Evolutionary conservation across 805 yeast genomes (phyloP).

Genomic region (Pichia exigua): DNA sequence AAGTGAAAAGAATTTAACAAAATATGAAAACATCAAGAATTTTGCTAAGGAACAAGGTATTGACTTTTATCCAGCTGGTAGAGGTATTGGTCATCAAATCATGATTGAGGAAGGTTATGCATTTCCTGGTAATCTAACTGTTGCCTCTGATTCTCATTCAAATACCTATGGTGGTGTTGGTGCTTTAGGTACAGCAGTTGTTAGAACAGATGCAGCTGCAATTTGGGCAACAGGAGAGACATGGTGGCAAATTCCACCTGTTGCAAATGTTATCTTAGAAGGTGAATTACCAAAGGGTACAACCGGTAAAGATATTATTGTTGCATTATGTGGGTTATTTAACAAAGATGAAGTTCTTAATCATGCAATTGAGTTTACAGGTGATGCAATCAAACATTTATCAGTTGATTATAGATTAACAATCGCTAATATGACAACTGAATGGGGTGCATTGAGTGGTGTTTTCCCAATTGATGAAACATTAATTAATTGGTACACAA

Average conservation of each 20-base stretch:
- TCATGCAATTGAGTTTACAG: constrained; percentile 90
- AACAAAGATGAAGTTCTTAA: constrained; percentile 88
- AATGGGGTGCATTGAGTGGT: constrained; percentile 98
- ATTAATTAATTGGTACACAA: constrained; percentile 68
- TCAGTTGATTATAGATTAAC: constrained; percentile 82
- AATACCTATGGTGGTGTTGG: constrained; percentile 98
- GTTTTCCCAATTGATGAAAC: constrained; percentile 91
- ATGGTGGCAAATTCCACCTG: constrained; percentile 99
- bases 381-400: constrained; percentile 63
- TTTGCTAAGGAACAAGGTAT: constrained; percentile 88
- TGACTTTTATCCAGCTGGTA: constrained; percentile 96
- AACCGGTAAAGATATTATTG: constrained; percentile 95
- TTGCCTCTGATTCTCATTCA: constrained; percentile 96
- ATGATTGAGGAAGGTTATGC: constrained; percentile 99
- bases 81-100: constrained; percentile 98
- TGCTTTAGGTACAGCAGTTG: constrained; percentile 92
- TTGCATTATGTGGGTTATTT: constrained; percentile 89
- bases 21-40: constrained; percentile 79
- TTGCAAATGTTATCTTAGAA: constrained; percentile 81
- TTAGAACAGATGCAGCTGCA: constrained; percentile 97
- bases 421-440: constrained; percentile 96
- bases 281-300: constrained; percentile 81
- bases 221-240: constrained; percentile 99
- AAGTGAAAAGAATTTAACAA: constrained; percentile 77
- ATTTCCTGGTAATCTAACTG: constrained; percentile 86